These are phyloP conservation scores for Pulveroboletus sp. DNA, from an alignment of 768 basidiomycete species.

Conservation along the genomic window DNA sequence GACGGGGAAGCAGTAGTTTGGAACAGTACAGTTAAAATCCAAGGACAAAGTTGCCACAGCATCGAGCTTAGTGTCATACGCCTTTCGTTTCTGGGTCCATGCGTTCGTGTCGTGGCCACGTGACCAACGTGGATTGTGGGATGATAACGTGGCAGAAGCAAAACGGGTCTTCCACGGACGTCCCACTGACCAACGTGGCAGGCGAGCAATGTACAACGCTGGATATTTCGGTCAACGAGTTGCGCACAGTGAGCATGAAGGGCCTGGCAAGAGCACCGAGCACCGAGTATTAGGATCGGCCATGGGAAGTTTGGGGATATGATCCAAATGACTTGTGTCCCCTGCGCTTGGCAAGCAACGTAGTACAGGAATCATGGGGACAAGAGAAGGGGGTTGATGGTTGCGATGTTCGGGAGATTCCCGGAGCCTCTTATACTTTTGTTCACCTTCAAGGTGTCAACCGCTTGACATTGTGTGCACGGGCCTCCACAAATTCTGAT, in stretches of 20 bases:
- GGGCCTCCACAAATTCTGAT: slow-evolving; percentile 1
- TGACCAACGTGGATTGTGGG: slow-evolving; percentile 10
- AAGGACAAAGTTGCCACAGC: slow-evolving; percentile 9
- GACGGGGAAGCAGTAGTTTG: not conserved
- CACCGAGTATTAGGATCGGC: slow-evolving; percentile 5
- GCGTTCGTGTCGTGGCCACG: slow-evolving; percentile 30
- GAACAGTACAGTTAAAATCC: slow-evolving; percentile 2
- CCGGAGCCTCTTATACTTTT: slow-evolving; percentile 18
- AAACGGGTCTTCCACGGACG: slow-evolving; percentile 1
- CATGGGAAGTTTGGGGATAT: not conserved
- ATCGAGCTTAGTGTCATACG: slow-evolving; percentile 8
- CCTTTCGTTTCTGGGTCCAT: slow-evolving; percentile 14
- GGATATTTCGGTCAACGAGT: slow-evolving; percentile 6
- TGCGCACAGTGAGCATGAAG: slow-evolving; percentile 3
- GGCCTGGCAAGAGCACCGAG: slow-evolving; percentile 11
- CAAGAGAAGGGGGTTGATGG: not conserved
- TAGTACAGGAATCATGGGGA: slow-evolving; percentile 6
- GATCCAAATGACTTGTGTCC: not conserved
- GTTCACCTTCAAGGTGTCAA: slow-evolving; percentile 3
- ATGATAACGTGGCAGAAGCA: slow-evolving; percentile 8
- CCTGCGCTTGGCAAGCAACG: slow-evolving; percentile 1
- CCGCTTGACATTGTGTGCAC: slow-evolving; percentile 8
- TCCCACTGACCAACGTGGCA: not conserved
- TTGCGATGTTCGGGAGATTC: not conserved
- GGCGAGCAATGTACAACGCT: slow-evolving; percentile 1